Conservation (phyloP, 2,329 filamentous ascomycete genomes). For the Stachybotrys elegans region DNA sequence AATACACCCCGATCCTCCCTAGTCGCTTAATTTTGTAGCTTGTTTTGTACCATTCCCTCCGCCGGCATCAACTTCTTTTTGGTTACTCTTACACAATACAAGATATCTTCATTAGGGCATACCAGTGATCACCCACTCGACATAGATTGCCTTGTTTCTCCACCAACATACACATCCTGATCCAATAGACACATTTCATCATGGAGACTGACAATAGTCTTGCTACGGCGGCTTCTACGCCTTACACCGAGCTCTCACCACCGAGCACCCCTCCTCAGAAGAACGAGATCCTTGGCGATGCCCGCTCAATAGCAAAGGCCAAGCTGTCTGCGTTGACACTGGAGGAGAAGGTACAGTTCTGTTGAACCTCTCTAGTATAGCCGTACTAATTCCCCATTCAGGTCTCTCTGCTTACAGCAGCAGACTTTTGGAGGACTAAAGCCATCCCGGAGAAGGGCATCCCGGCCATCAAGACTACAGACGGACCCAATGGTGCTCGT, state of each 20-base stretch:
- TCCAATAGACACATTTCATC: no score
- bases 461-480: conserved; percentile 60
- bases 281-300: conserved; percentile 27
- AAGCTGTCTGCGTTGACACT: conserved; percentile 48
- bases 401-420: conserved; percentile 55
- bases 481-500: conserved; percentile 66
- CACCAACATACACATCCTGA: no score
- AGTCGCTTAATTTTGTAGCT: no score
- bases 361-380: background rate
- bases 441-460: conserved; percentile 58
- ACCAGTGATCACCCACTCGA: no score
- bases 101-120: no score
- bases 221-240: no score
- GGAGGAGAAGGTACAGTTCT: conserved; percentile 48
- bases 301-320: conserved; percentile 37
- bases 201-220: no score
- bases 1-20: no score
- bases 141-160: no score
- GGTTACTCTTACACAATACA: no score
- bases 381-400: conserved; percentile 17
- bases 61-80: no score
- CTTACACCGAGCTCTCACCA: conserved; percentile 44
- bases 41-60: no score
- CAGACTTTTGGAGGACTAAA: conserved; percentile 67
- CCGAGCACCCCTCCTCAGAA: conserved; percentile 38